These are phyloP conservation scores for Sarocladium brachiariae DNA, from an alignment of 2,329 filamentous ascomycete genomes.

Conservation along the genomic window DNA sequence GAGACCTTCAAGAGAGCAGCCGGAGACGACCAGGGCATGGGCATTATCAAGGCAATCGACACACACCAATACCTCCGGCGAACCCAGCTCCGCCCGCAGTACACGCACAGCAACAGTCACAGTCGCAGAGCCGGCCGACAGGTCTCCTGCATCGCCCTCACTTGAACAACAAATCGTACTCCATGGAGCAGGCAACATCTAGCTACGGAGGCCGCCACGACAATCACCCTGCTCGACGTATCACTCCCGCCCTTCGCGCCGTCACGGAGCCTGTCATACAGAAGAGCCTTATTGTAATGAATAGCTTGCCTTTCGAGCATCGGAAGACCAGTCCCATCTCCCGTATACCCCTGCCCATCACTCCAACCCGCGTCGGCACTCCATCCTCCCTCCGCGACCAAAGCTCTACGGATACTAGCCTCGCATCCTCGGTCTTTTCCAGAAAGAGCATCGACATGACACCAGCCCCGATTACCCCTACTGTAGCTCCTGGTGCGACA, in stretches of 20 bases:
- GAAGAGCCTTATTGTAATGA: conserved; percentile 13
- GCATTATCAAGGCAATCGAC: neutral
- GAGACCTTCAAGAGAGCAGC: conserved; percentile 12
- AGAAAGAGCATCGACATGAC: conserved; percentile 24
- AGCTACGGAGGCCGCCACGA: neutral
- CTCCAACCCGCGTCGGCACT: conserved; percentile 29
- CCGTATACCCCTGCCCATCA: conserved; percentile 31
- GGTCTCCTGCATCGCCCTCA: neutral
- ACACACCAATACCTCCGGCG: neutral
- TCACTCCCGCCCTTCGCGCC: neutral
- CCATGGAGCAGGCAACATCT: neutral
- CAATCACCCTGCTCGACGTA: neutral
- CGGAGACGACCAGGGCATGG: neutral
- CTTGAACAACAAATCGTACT: neutral
- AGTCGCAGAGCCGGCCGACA: neutral
- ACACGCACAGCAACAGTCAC: neutral
- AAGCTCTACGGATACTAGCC: conserved; percentile 36
- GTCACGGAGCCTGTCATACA: neutral
- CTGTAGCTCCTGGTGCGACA: neutral
- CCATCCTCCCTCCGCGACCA: conserved; percentile 20
- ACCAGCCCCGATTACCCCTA: conserved; percentile 11
- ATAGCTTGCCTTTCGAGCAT: conserved; percentile 21
- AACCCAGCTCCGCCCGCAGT: neutral
- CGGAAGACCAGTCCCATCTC: conserved; percentile 30
- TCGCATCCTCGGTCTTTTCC: conserved; percentile 35